phyloP scores from a whole-genome alignment of 768 basidiomycete species.

The Boletus vinaceobasis region DNA sequence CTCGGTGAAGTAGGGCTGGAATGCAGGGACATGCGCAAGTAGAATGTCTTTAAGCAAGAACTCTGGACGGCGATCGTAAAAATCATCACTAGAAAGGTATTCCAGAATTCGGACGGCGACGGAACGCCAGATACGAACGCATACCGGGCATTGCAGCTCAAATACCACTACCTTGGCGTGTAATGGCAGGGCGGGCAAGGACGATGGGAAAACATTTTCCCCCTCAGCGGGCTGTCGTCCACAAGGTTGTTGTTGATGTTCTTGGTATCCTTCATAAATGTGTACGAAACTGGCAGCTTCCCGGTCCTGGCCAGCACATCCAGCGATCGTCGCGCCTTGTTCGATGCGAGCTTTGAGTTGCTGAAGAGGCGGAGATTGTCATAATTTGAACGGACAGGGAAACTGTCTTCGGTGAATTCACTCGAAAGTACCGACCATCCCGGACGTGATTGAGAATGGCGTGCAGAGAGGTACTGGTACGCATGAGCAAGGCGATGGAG shows the following conservation, averaged over 20 bases:
- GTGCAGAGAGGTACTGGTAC: conserved; percentile 29
- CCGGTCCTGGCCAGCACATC: conserved; percentile 8
- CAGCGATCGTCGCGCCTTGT: neutral
- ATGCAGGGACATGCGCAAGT: conserved; percentile 24
- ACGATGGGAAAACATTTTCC: conserved; percentile 12
- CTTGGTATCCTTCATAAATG: neutral
- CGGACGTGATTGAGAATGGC: conserved; percentile 19
- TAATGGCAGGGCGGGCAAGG: conserved; percentile 40
- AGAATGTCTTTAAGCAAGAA: neutral
- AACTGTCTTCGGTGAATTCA: conserved; percentile 14
- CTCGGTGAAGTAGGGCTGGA: neutral
- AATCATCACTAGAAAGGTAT: too few relatives aligned
- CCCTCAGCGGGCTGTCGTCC: neutral
- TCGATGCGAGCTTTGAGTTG: conserved; percentile 18
- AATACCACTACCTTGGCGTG: conserved; percentile 33
- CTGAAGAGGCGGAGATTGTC: conserved; percentile 20
- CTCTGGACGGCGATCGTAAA: too few relatives aligned
- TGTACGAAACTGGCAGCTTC: neutral
- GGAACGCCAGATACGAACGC: conserved; percentile 38
- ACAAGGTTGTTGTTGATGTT: too few relatives aligned
- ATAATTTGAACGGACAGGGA: conserved; percentile 18
- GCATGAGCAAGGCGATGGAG: conserved; percentile 28
- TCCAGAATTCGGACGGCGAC: conserved; percentile 34
- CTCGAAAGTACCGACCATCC: conserved; percentile 33
- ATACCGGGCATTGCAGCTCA: conserved; percentile 35